phyloP scores from a whole-genome alignment of 805 yeast genomes.

The Ogataea trehaloabstinens region DNA sequence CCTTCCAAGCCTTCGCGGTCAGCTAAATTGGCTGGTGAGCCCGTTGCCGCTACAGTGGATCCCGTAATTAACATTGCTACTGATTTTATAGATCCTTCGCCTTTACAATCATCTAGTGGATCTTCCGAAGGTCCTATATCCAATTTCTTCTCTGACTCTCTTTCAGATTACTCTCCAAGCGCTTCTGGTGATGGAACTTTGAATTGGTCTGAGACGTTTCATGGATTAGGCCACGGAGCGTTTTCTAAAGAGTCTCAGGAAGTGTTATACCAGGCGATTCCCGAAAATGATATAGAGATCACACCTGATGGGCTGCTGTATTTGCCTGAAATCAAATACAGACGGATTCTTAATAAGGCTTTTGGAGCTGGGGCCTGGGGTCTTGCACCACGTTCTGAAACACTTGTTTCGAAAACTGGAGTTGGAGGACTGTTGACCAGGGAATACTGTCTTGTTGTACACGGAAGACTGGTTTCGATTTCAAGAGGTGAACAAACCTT shows the following conservation, averaged over 20 bases:
- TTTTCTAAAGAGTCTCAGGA: slow-evolving; percentile 61
- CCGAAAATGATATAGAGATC: slow-evolving; percentile 77
- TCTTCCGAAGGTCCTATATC: slow-evolving; percentile 15
- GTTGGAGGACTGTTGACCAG: slow-evolving; percentile 59
- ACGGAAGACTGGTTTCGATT: slow-evolving; percentile 84
- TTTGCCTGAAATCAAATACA: slow-evolving; percentile 92
- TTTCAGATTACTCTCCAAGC: slow-evolving; percentile 23
- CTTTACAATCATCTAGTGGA: slow-evolving; percentile 1
- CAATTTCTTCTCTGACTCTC: slow-evolving; percentile 18
- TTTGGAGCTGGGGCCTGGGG: slow-evolving; percentile 99
- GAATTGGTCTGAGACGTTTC: slow-evolving; percentile 87
- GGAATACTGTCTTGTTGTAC: slow-evolving; percentile 84
- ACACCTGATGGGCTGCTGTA: slow-evolving; percentile 94
- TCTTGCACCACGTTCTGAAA: slow-evolving; percentile 86
- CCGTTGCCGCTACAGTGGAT: slow-evolving; percentile 10
- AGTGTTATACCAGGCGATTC: slow-evolving; percentile 61
- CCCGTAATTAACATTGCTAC: slow-evolving; percentile 26
- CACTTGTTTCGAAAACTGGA: slow-evolving; percentile 59
- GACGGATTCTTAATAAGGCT: slow-evolving; percentile 82
- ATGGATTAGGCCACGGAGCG: slow-evolving; percentile 80
- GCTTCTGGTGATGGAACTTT: slow-evolving; percentile 25
- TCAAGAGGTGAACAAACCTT: slow-evolving; percentile 97
- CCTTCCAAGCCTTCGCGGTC: slow-evolving; percentile 1
- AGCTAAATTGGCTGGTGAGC: slow-evolving; percentile 1
- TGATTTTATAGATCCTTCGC: slow-evolving; percentile 3